Percentiles rank a stretch among this genome's conserved stretches.
These are phyloP conservation scores for Maudiozyma saulgeensis DNA, from an alignment of 805 yeast genomes.

Conservation along the genomic window DNA sequence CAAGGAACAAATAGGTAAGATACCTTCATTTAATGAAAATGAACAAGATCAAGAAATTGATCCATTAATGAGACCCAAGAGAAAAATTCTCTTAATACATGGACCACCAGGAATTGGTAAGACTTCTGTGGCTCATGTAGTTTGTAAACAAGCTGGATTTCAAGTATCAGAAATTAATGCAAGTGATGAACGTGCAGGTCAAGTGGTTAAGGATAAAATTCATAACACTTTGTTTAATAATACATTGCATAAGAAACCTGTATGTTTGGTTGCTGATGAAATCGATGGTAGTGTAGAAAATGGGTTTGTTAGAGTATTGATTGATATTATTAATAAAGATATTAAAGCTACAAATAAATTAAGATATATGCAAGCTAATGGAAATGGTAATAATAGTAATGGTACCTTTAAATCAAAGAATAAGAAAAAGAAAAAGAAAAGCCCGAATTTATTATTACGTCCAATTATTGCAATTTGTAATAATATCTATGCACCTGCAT, in stretches of 20 bases:
- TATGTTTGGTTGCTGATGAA: constrained; percentile 81
- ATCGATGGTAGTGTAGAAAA: constrained; percentile 70
- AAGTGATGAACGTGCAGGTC: constrained; percentile 62
- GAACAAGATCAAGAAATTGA: constrained; percentile 27
- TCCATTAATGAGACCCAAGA: constrained; percentile 48
- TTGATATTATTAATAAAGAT: constrained; percentile 56
- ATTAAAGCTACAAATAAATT: constrained; percentile 36
- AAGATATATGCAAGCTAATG: constrained; percentile 3
- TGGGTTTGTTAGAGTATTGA: constrained; percentile 48
- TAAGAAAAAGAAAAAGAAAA: constrained; percentile 25
- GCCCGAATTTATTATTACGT: constrained; percentile 44
- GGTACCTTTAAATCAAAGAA: neutral
- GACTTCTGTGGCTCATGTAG: constrained; percentile 77
- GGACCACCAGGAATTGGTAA: constrained; percentile 96
- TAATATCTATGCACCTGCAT: constrained; percentile 64
- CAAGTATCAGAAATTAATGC: constrained; percentile 81
- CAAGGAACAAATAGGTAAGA: constrained; percentile 33
- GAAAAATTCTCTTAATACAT: constrained; percentile 61
- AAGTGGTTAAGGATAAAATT: constrained; percentile 44
- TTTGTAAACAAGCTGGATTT: constrained; percentile 76
- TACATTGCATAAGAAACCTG: constrained; percentile 62
- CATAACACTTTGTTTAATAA: constrained; percentile 55
- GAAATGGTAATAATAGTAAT: constrained; percentile 5
- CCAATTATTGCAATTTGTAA: constrained; percentile 92
- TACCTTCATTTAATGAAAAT: constrained; percentile 6